These are phyloP conservation scores for Jaltomata sinuosa DNA, from an alignment of 257 asterid genomes.

Conservation along the genomic window DNA sequence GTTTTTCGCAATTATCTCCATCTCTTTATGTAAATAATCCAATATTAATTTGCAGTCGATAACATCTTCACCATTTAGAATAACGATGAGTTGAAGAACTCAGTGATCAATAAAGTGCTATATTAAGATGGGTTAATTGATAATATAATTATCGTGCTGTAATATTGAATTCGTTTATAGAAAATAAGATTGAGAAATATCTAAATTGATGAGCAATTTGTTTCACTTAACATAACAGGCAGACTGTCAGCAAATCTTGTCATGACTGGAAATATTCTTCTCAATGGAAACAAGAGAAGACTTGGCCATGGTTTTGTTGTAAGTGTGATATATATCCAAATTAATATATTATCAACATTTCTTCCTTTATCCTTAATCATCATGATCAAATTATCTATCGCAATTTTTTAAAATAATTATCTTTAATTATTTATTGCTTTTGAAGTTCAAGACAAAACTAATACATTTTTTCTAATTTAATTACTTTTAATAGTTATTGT, in stretches of 20 bases:
- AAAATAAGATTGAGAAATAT: not conserved
- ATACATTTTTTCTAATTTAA: no score
- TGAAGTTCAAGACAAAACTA: no score
- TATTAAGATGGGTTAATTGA: not conserved
- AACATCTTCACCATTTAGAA: no score
- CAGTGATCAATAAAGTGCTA: not conserved
- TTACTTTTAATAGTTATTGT: not conserved
- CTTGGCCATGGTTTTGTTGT: constrained; percentile 47
- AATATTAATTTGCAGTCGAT: no score
- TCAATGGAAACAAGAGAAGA: constrained; percentile 52
- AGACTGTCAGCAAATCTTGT: constrained; percentile 58
- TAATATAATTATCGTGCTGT: not conserved
- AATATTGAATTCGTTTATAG: not conserved
- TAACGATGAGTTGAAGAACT: no score
- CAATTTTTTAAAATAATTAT: not conserved
- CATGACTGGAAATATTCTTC: constrained; percentile 50
- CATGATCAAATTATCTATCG: not conserved
- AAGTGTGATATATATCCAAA: constrained; percentile 11
- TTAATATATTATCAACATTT: not conserved
- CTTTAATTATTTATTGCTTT: not conserved
- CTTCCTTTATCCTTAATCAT: not conserved
- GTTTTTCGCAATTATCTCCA: no score
- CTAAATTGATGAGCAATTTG: not conserved
- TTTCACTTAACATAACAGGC: constrained; percentile 54
- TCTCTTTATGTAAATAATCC: no score